Evolutionary conservation across 148 eudicot genomes (phyloP).

Genomic region (Rhododendron williamsianum): DNA sequence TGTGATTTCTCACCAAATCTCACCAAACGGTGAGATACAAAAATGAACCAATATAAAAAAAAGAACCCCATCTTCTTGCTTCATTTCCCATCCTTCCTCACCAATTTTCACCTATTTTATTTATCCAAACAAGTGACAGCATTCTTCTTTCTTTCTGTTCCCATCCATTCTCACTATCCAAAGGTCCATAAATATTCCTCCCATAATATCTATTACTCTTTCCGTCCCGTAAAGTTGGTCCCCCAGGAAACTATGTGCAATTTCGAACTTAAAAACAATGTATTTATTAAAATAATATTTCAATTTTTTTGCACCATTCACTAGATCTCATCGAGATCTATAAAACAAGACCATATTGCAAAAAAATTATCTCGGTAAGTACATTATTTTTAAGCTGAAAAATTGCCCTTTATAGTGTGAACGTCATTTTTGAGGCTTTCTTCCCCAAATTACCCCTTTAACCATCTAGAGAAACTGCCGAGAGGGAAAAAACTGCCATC

Average conservation of each 20-base stretch:
- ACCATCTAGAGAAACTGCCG: background rate
- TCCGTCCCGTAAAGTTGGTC: no score
- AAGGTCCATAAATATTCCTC: background rate
- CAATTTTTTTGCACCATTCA: no score
- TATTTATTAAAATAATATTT: no score
- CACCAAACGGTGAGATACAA: background rate
- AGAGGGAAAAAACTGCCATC: background rate
- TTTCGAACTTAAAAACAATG: no score
- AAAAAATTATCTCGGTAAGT: no score
- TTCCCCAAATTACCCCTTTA: background rate
- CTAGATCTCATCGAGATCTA: no score
- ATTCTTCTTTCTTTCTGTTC: background rate
- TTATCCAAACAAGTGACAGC: background rate
- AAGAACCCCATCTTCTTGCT: background rate
- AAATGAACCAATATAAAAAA: no score
- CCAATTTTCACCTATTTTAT: background rate
- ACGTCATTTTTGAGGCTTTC: background rate
- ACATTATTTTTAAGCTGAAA: no score
- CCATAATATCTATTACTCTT: background rate
- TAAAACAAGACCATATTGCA: no score
- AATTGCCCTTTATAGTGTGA: background rate
- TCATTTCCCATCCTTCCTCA: background rate
- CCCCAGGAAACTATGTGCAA: no score
- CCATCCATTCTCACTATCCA: background rate
- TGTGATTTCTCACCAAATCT: background rate